Conservation (phyloP, 2,329 filamentous ascomycete species). For the Colletotrichum shisoi region DNA sequence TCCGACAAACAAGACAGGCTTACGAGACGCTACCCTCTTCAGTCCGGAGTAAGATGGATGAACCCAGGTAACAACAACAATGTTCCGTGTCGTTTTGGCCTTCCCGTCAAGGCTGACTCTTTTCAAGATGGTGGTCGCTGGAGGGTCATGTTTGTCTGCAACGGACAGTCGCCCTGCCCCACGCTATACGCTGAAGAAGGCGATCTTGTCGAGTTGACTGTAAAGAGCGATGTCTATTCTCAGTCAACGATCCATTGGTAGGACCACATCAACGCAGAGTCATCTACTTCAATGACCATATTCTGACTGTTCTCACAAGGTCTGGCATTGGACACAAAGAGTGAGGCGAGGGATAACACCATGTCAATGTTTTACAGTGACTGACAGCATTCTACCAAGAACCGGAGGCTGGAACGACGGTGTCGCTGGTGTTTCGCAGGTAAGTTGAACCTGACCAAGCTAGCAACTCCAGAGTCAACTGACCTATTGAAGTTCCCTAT, state of each 20-base stretch:
- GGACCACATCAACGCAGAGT: background rate
- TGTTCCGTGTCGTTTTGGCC: accelerated
- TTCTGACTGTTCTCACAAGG: background rate
- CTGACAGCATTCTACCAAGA: conserved; percentile 5
- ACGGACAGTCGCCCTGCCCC: conserved; percentile 33
- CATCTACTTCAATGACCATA: background rate
- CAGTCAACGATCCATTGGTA: conserved; percentile 33
- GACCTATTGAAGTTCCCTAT: conserved; percentile 10
- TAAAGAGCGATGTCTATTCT: conserved; percentile 25
- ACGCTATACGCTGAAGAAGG: conserved; percentile 30
- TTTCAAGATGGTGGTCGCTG: conserved; percentile 29
- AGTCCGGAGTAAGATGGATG: conserved; percentile 31
- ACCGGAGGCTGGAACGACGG: conserved; percentile 33
- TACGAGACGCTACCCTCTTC: conserved; percentile 19
- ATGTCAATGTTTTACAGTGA: background rate
- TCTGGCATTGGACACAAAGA: conserved; percentile 33
- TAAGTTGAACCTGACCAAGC: background rate
- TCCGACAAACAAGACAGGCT: conserved; percentile 4
- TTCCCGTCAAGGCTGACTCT: background rate
- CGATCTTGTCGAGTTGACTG: conserved; percentile 24
- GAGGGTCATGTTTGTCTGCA: conserved; percentile 34
- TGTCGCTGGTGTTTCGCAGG: conserved; percentile 27
- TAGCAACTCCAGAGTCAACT: background rate
- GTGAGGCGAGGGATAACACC: background rate
- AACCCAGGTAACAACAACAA: conserved; percentile 5